Conservation (phyloP, 257 asterid genomes). For the Cynanchum wilfordii region DNA sequence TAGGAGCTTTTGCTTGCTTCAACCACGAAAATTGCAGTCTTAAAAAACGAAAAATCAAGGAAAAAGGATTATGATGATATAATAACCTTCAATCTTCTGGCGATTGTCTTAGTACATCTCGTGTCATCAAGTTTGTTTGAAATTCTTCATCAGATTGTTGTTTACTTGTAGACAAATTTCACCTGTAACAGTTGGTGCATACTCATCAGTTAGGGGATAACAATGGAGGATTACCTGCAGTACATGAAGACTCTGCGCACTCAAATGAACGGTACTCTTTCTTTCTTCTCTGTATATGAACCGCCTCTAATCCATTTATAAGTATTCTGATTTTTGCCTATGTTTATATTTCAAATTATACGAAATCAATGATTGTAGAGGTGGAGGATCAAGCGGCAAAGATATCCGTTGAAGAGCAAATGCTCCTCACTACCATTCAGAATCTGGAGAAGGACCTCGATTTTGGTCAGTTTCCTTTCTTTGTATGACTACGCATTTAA, state of each 20-base stretch:
- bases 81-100: no score
- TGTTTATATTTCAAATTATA: not conserved
- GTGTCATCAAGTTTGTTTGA: not conserved
- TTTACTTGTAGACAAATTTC: not conserved
- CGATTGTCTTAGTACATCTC: not conserved
- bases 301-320: not conserved
- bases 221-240: conserved; percentile 79
- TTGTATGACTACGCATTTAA: not conserved
- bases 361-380: conserved; percentile 40
- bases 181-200: conserved; percentile 3
- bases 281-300: conserved; percentile 7
- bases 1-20: no score
- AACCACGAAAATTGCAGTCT: no score
- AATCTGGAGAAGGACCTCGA: conserved; percentile 63
- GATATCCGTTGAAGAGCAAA: conserved; percentile 71
- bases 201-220: not conserved
- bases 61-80: no score
- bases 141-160: not conserved
- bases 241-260: conserved; percentile 77
- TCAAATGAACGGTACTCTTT: conserved; percentile 67
- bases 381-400: conserved; percentile 90
- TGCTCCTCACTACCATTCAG: conserved; percentile 52
- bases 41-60: no score
- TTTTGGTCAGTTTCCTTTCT: conserved; percentile 35
- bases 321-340: not conserved